These are phyloP conservation scores for Gyromitra esculenta DNA, from an alignment of 2,329 filamentous ascomycete genomes.

Conservation along the genomic window DNA sequence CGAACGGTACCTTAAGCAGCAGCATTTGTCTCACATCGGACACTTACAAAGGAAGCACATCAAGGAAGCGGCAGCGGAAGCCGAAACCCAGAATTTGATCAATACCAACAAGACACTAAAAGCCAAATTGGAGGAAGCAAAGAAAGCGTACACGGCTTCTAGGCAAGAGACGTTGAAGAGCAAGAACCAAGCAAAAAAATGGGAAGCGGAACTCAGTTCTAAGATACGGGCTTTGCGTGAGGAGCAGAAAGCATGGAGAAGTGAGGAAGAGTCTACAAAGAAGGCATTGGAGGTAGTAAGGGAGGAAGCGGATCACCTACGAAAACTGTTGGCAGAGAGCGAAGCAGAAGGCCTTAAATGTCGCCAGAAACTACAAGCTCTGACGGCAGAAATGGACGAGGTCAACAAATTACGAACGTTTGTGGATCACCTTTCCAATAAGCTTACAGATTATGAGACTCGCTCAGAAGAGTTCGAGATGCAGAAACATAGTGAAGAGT, in stretches of 20 bases:
- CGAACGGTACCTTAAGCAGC: slow-evolving; percentile 83
- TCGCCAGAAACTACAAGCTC: slow-evolving; percentile 71
- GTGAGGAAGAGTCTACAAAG: slow-evolving; percentile 68
- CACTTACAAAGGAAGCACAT: slow-evolving; percentile 79
- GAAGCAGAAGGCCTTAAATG: slow-evolving; percentile 74
- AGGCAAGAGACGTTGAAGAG: slow-evolving; percentile 78
- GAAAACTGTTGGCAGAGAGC: slow-evolving; percentile 72
- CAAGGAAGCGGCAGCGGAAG: slow-evolving; percentile 79
- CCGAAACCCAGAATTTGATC: slow-evolving; percentile 82
- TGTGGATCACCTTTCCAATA: slow-evolving; percentile 69
- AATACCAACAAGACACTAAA: slow-evolving; percentile 79
- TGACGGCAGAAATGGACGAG: slow-evolving; percentile 71
- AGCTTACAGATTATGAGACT: slow-evolving; percentile 72
- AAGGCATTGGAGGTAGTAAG: slow-evolving; percentile 69
- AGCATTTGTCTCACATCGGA: slow-evolving; percentile 83
- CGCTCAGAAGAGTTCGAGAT: slow-evolving; percentile 70
- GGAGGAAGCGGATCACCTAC: slow-evolving; percentile 72
- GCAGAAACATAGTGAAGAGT: slow-evolving; percentile 68
- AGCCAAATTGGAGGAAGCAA: slow-evolving; percentile 76
- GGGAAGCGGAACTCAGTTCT: slow-evolving; percentile 75
- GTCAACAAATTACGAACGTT: slow-evolving; percentile 70
- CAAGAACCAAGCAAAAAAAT: slow-evolving; percentile 77
- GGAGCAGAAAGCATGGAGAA: slow-evolving; percentile 73
- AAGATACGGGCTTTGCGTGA: slow-evolving; percentile 75
- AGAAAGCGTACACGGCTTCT: slow-evolving; percentile 74